Evolutionary conservation across 2,329 filamentous ascomycete genomes (phyloP), one percentile per base, ranked within the genome.

Genomic region (Neonectria faginata): DNA sequence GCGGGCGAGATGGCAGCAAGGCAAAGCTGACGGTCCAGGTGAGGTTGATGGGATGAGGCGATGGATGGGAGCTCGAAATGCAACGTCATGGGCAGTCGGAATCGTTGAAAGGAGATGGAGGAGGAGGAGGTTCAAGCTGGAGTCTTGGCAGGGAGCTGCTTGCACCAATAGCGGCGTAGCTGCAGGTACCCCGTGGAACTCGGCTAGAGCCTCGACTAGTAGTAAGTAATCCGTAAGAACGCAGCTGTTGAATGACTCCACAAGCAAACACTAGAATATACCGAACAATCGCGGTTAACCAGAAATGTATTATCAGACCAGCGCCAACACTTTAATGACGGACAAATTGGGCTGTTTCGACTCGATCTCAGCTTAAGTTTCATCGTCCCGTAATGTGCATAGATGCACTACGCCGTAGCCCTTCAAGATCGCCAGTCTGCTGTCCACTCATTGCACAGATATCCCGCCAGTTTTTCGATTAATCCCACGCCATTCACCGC

Each of bases 101-200:
- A 5, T 64, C 60, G 53, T 52, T 50, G 72, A 74, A 74, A 74
- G 73, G 73, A 67, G 71, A 73, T 62, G 64, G 70, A 70, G 70
- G 70, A 70, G 70, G 70, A 71, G 71, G 71, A 74, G 70, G 72
- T 71, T 74, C 70, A 62, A 48, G 53, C 56, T 68, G 64, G 65
- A 58, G 72, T 47, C 68, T 74, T 72, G 69, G 67, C 72, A 63
- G 57, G 66, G 64, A 71, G 66, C 67, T 61, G 44, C 57, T 31
- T 50, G 51, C 57, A 57, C 72, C 72, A 74, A 74, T 74, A 52
- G 58, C 36, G 18, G 64, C 58, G 47, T 51, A 44, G 18, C 59
- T 68, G 56, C 69, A 70, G 69, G 67, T 69, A 70, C 70, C 45
- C 51, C 57, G 64, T 57, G 57, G 59, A 57, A 56, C 56, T 39